A percentile compares a stretch with the other conserved stretches of the same genome.
These are phyloP conservation scores for Russula olivacea DNA, from an alignment of 768 basidiomycete species.

Conservation along the genomic window DNA sequence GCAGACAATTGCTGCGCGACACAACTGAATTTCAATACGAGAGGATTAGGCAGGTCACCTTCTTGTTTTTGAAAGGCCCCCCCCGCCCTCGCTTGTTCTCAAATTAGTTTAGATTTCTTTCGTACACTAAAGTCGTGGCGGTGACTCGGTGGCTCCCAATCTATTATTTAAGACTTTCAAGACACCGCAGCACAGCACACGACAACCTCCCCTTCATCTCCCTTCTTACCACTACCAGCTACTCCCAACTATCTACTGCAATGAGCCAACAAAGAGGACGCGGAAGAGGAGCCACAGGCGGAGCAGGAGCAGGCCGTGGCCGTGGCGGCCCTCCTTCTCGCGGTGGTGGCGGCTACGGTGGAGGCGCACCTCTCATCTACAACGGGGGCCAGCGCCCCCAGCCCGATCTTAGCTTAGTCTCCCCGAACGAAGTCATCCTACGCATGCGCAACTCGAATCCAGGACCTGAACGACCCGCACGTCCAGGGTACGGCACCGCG, in stretches of 20 bases:
- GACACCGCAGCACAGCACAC: not conserved
- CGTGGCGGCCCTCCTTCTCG: constrained; percentile 11
- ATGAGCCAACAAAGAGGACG: constrained; percentile 23
- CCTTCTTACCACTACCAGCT: not conserved
- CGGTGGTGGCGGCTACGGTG: constrained; percentile 22
- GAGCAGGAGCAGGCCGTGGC: not conserved
- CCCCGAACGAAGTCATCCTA: constrained; percentile 34
- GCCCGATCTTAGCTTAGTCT: constrained; percentile 24
- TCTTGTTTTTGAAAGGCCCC: not conserved
- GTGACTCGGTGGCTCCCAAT: not conserved
- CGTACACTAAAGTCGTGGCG: not conserved
- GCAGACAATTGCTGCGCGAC: not conserved
- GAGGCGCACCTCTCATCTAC: constrained; percentile 15
- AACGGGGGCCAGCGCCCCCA: constrained; percentile 25
- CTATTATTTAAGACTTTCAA: not conserved
- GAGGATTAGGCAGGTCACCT: not conserved
- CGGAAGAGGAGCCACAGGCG: constrained; percentile 19
- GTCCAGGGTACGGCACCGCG: constrained; percentile 30
- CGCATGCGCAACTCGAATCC: not conserved
- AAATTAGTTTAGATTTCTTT: not conserved
- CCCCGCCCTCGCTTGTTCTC: not conserved
- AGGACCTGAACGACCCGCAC: constrained; percentile 22
- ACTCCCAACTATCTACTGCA: no score
- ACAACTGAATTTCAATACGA: not conserved
- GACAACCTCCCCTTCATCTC: not conserved